Evolutionary conservation across 169 alveolate species (phyloP).

Genomic region (Theileria sp.): DNA sequence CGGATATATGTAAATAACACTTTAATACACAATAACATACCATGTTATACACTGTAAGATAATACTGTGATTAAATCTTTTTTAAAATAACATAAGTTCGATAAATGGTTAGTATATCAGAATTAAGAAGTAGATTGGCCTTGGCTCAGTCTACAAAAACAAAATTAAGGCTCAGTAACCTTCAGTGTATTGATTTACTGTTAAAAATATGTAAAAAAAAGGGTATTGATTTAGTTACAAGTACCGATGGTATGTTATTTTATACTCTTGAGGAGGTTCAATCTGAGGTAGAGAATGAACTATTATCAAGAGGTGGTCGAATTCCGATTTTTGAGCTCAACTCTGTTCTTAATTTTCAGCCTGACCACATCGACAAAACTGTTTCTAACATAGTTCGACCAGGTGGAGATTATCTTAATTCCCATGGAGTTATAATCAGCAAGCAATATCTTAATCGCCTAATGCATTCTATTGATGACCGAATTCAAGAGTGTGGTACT

Average conservation of each 20-base stretch:
- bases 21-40: not conserved
- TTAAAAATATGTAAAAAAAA: conserved; percentile 57
- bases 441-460: conserved; percentile 27
- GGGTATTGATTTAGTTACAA: conserved; percentile 39
- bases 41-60: not conserved
- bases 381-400: conserved; percentile 27
- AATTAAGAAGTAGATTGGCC: conserved; percentile 54
- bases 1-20: not conserved
- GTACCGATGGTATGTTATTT: conserved; percentile 48
- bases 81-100: not conserved
- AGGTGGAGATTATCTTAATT: conserved; percentile 7
- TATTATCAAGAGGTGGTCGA: conserved; percentile 52
- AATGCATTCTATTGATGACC: conserved; percentile 28
- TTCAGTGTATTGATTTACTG: conserved; percentile 63
- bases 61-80: not conserved
- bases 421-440: conserved; percentile 47
- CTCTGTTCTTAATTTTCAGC: conserved; percentile 42
- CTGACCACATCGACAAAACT: conserved; percentile 43
- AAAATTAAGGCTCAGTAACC: conserved; percentile 41
- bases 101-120: conserved; percentile 49
- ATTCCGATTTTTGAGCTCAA: conserved; percentile 42
- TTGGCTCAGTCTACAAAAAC: conserved; percentile 51
- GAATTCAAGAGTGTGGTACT: conserved; percentile 60
- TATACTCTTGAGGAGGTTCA: conserved; percentile 57
- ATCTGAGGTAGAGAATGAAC: conserved; percentile 23